phyloP scores from a whole-genome alignment of 2,329 filamentous ascomycete genomes.

The Colletotrichum somersetense region DNA sequence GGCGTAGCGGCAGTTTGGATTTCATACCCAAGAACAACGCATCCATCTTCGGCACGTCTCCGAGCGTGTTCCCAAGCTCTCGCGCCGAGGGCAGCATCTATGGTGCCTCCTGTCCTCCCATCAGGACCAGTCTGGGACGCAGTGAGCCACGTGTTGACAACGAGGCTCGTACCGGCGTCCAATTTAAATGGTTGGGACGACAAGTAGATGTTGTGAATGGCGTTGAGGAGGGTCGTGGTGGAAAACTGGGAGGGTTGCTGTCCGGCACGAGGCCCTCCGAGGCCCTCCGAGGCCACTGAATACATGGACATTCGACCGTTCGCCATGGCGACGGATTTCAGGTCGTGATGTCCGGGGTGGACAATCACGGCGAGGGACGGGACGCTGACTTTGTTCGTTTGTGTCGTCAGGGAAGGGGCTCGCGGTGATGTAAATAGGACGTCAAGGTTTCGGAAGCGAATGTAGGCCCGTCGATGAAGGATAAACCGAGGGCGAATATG shows the following conservation, averaged over 20 bases:
- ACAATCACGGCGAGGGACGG: conserved; percentile 52
- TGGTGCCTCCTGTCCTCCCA: conserved; percentile 78
- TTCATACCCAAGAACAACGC: conserved; percentile 86
- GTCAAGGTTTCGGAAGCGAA: conserved; percentile 25
- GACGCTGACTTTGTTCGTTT: conserved; percentile 33
- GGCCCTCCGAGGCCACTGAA: conserved; percentile 74
- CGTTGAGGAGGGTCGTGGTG: conserved; percentile 92
- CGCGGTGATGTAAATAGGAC: conserved; percentile 15
- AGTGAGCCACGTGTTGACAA: conserved; percentile 96
- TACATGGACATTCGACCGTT: conserved; percentile 76
- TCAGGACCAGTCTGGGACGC: conserved; percentile 78
- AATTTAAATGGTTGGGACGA: conserved; percentile 85
- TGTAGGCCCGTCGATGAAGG: conserved; percentile 3
- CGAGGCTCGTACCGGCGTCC: conserved; percentile 90
- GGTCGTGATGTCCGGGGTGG: conserved; percentile 53
- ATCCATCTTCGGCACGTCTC: conserved; percentile 93
- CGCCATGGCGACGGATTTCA: conserved; percentile 60
- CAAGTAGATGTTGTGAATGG: conserved; percentile 89
- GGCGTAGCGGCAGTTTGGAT: not conserved
- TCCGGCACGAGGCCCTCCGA: conserved; percentile 68
- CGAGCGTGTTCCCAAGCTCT: conserved; percentile 97
- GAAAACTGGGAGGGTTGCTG: conserved; percentile 85
- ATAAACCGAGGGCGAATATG: not conserved
- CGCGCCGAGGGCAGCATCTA: conserved; percentile 82
- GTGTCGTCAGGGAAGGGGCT: conserved; percentile 5